Base-by-base conservation (phyloP, 2,329 filamentous ascomycete species). In the Trichoderma guizhouense region DNA sequence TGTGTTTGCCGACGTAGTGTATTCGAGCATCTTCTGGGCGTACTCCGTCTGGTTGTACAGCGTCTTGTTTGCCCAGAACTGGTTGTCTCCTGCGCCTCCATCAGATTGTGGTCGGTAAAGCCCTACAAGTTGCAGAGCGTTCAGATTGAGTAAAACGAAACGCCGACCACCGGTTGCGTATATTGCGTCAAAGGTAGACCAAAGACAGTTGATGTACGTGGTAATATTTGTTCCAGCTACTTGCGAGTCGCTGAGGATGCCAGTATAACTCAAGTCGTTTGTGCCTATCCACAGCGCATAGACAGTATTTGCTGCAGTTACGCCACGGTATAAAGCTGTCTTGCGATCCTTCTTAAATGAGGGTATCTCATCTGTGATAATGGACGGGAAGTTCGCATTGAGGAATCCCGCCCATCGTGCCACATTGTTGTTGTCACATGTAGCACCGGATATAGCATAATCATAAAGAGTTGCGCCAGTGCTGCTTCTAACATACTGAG, bases 221-320 rank as follows among this genome's bases (percentile, higher is more conserved):
- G 85, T 83, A 7, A 94, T 85, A 2, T 87, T 90, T 28, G 88
- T 89, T 15, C 86, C 87, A 0, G 82, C 76, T 5, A 85, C 80
- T 78, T 93, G 90, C 24, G 84, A 85, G 78, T 93, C 91, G 5
- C 86, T 89, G 36, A 95, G 79, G 78, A 94, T 91, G 11, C 87
- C 91, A 64, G 84, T 80, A 70, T 83, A 85, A 28, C 92, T 92
- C 12, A 95, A 83, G 77, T 95, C 93, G 78, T 95, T 95, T 30
- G 92, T 94, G 4, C 93, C 93, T 76, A 95, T 94, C 91, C 91
- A 95, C 69, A 95, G 86, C 1, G 89, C 86, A 77, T 94, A 95
- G 2, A 93, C 89, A 0, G 92, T 93, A 73, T 90, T 89, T 34
- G 87, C 80, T 1, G 85, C 76, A 3, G 83, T 84, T 55, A 85